Base-by-base conservation (phyloP, 75 land plant genomes). In the Sequoia sempervirens region DNA sequence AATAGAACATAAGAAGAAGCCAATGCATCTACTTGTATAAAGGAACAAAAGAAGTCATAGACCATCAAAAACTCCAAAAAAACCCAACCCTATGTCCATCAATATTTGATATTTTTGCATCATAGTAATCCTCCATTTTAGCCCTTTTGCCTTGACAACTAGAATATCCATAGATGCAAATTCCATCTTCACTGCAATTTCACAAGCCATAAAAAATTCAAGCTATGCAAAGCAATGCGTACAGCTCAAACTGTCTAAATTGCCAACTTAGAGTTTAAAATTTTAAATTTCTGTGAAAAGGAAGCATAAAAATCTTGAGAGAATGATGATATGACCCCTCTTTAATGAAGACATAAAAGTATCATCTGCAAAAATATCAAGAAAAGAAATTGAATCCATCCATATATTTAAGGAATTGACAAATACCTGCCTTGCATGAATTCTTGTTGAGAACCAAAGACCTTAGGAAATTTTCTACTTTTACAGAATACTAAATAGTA, bases 41-140 rank as follows among this genome's bases (percentile, higher is more conserved):
- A 76, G 2, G 2, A 40, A 75, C 10, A 2, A 26, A 75, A 40
- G 47, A 43, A 43, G 50, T 78, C 13, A 50, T 85, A 17, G 78
- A 94, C 96, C 96, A 87, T 94, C 96, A 89, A 94, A 94, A 56
- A 93, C 88, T 36, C 95, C 96, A n/a, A n/a, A 89, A 95, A 95
- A 52, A 95, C 81, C 85, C 87, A 80, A 95, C 92, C 30, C 83
- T 74, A 41, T 89, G 82, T 7, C 85, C 91, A 86, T 93, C 89
- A 79, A 95, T 83, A 72, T 84, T 88, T n/a, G 95, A 89, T 94
- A n/a, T n/a, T n/a, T 34, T 34, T 43, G 91, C 79, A 85, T 93
- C 96, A 85, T 69, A 94, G 56, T 88, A 94, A 83, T 94, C 95
- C 81, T 94, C 96, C 96, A 94, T 94, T 76, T 82, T 88, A 28